Evolutionary conservation across 2,329 filamentous ascomycete species (phyloP).

Genomic region (Nectriaceae sp.): DNA sequence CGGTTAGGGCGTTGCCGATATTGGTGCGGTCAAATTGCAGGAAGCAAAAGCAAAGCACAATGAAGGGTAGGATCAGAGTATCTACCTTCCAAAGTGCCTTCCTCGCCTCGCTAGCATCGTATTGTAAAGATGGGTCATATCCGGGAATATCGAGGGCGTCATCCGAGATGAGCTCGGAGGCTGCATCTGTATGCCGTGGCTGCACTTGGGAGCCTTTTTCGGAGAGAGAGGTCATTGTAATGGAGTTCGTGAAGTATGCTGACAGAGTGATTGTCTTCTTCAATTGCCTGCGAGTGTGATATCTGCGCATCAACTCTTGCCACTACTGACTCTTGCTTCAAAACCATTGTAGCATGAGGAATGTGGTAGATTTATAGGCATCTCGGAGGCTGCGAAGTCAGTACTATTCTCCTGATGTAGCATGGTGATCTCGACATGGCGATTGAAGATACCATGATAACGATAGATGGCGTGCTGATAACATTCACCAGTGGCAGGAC

Average conservation of each 20-base stretch:
- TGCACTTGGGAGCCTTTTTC: conserved; percentile 9
- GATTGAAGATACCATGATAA: conserved; percentile 24
- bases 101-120: conserved; percentile 9
- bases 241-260: too few relatives aligned
- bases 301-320: too few relatives aligned
- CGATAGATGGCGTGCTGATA: conserved; percentile 28
- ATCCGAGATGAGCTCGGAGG: conserved; percentile 11
- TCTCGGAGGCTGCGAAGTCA: too few relatives aligned
- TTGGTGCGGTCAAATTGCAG: conserved; percentile 39
- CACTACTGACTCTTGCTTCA: too few relatives aligned
- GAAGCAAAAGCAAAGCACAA: conserved; percentile 34
- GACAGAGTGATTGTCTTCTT: too few relatives aligned
- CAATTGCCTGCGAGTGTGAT: too few relatives aligned
- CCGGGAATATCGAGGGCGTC: conserved; percentile 24
- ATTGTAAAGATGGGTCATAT: conserved; percentile 21
- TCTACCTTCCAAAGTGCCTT: conserved; percentile 28
- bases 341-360: too few relatives aligned
- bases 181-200: conserved; percentile 6
- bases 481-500: conserved; percentile 12
- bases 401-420: too few relatives aligned
- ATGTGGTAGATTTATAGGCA: too few relatives aligned
- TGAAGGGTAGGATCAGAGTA: conserved; percentile 29
- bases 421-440: too few relatives aligned
- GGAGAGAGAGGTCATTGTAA: conserved; percentile 14
- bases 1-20: conserved; percentile 54